phyloP scores from a whole-genome alignment of 768 basidiomycete species.

The Boletus vermiculosoides region DNA sequence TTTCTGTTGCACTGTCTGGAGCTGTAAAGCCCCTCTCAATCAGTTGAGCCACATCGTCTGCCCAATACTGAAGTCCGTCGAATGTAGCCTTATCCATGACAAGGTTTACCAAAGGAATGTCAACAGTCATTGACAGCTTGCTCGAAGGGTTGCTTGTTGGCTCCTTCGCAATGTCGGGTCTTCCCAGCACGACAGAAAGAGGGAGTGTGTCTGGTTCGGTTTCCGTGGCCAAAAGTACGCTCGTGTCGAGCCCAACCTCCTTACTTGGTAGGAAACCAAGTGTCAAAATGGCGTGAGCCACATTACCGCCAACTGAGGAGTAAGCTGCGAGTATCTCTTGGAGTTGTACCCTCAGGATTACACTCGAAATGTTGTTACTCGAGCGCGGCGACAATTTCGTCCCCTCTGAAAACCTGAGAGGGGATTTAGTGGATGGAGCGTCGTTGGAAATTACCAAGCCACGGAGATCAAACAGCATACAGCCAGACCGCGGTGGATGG shows the following conservation, averaged over 20 bases:
- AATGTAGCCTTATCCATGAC: constrained; percentile 61
- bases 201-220: constrained; percentile 12
- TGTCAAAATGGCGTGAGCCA: constrained; percentile 48
- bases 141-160: neutral
- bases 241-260: constrained; percentile 14
- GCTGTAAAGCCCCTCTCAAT: constrained; percentile 43
- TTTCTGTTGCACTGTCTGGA: constrained; percentile 28
- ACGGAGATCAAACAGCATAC: constrained; percentile 62
- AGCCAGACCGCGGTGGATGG: constrained; percentile 59
- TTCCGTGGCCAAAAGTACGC: constrained; percentile 29
- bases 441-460: constrained; percentile 42
- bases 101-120: constrained; percentile 63
- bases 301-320: constrained; percentile 38
- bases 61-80: constrained; percentile 83
- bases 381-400: neutral
- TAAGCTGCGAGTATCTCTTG: constrained; percentile 50
- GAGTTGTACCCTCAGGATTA: constrained; percentile 42
- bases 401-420: constrained; percentile 32
- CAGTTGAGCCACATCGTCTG: constrained; percentile 81
- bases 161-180: constrained; percentile 2
- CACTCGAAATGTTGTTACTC: constrained; percentile 6
- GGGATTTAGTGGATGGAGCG: constrained; percentile 14
- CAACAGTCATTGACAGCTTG: constrained; percentile 23
- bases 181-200: constrained; percentile 23
- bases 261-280: constrained; percentile 42